Base-by-base conservation (phyloP, 2,329 filamentous ascomycete species). In the Verticillium nonalfalfae region DNA sequence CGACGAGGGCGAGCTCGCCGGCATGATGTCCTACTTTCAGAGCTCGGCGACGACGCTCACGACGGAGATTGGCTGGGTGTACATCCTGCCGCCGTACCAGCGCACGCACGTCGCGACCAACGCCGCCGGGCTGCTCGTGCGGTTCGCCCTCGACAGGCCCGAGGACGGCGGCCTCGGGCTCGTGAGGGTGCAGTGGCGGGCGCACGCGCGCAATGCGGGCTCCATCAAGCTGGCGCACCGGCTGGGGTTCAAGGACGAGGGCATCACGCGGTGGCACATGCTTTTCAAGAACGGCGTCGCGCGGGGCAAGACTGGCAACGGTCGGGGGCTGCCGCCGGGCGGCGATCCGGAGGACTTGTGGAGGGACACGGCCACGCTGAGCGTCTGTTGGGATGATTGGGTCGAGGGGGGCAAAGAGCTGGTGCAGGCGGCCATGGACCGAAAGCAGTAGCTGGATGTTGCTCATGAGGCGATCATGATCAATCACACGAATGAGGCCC, bases 61-160 rank as follows among this genome's bases (percentile, higher is more conserved):
- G 59, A 68, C 67, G 14, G 71, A 73, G 61, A 69, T 73, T 7
- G 76, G 76, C 13, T 70, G 71, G 55, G 72, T 79, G 39, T 65
- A 72, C 33, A 70, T 71, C 10, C 64, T 76, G 14, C 74, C 74
- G 1, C 38, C 61, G 3, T 75, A 70, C 60, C 73, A 76, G 55
- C 66, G 68, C 35, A 74, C 73, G 6, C 71, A 75, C 60, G 73
- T 77, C 38, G 69, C 69, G 31, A 71, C 68, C 7, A 70, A 75
- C 60, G 68, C 73, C 18, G 68, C 72, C 14, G 73, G 73, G 4
- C 65, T 76, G 31, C 58, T 76, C 61, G 59, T 76, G 57, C 69
- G 70, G 50, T 68, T 71, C 61, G 70, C 70, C 6, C 63, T 69
- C 18, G 54, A 26, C 10, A 31, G 38, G 3, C 33, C 57, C 1